A percentile compares a stretch with the other conserved stretches of the same genome.
phyloP scores from a whole-genome alignment of 305 asterid species.

The Solanum hybrid region DNA sequence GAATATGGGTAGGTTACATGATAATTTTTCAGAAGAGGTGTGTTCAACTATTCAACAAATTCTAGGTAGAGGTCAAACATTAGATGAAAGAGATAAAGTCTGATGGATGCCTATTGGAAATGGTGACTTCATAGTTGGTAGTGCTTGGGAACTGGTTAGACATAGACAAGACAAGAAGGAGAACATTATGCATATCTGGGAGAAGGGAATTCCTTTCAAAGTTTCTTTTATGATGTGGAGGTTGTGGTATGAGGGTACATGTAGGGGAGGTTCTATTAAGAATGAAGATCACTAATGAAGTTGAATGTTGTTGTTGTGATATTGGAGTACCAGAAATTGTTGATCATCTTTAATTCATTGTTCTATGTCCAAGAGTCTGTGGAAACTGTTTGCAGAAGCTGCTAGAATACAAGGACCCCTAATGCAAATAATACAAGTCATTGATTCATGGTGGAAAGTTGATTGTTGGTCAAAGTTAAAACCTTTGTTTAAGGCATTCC shows the following conservation, averaged over 20 bases:
- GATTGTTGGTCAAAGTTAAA: neutral
- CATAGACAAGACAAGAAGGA: neutral
- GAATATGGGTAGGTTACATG: neutral
- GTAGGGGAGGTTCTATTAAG: neutral
- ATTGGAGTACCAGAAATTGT: neutral
- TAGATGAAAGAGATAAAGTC: neutral
- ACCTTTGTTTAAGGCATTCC: neutral
- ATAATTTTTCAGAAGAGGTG: neutral
- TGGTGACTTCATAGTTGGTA: neutral
- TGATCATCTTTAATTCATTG: neutral
- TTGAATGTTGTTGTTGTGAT: neutral
- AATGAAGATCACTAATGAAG: neutral
- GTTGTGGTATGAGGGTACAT: neutral
- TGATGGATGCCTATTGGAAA: neutral
- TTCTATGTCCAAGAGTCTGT: neutral
- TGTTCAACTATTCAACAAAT: neutral
- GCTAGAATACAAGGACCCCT: neutral
- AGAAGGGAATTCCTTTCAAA: neutral
- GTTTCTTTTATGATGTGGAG: neutral
- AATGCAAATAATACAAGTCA: neutral
- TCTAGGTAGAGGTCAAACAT: neutral
- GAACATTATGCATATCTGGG: neutral
- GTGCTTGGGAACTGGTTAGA: neutral
- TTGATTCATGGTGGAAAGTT: neutral
- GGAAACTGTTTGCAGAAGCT: neutral